Conservation (phyloP, 148 eudicot species). For the Rhododendron henanense region DNA sequence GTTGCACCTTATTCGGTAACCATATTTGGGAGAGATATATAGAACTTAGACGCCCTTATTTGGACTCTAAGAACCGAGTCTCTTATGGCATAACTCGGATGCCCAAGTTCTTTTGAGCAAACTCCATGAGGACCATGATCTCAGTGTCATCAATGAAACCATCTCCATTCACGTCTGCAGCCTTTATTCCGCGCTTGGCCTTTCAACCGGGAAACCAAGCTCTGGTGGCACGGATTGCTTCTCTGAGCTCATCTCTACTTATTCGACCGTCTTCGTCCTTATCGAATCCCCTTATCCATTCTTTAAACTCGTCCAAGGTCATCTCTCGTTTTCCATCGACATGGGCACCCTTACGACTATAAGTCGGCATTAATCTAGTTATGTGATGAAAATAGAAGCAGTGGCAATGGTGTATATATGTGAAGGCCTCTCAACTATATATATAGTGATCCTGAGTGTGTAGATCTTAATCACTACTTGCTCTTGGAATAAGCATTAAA, state of each 20-base stretch:
- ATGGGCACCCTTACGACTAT: background rate
- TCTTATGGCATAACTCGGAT: background rate
- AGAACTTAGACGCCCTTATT: background rate
- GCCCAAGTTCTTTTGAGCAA: background rate
- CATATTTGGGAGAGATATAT: background rate
- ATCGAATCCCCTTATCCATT: background rate
- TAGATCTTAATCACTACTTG: background rate
- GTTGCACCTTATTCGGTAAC: background rate
- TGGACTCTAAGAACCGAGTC: background rate
- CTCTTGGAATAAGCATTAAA: background rate
- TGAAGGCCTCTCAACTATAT: background rate
- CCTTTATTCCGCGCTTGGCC: background rate
- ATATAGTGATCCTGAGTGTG: background rate
- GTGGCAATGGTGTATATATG: background rate
- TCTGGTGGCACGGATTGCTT: background rate
- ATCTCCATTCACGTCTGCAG: background rate
- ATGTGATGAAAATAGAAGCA: background rate
- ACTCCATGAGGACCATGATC: background rate
- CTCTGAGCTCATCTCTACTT: background rate
- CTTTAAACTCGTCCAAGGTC: background rate
- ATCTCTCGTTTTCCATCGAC: background rate
- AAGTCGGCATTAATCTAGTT: background rate
- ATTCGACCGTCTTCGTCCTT: background rate
- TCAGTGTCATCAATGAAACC: background rate
- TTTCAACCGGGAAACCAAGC: background rate